Evolutionary conservation across 2,329 filamentous ascomycete genomes (phyloP), one percentile per base, ranked within the genome.

Genomic region (Ophiosphaerella herpotricha): DNA sequence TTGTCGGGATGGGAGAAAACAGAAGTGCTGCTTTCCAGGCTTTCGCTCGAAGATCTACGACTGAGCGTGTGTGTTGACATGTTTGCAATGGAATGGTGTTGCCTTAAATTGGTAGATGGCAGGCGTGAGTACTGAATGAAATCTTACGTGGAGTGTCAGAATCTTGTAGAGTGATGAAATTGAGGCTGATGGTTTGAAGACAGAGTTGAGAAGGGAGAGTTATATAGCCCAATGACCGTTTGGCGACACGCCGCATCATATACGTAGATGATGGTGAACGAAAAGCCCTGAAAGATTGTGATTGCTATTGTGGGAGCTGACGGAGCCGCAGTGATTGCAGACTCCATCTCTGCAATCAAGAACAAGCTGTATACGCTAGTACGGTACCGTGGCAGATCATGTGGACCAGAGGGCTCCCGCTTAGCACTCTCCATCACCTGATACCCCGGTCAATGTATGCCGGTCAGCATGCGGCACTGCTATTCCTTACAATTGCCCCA

Each of bases 41-140:
- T 70, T 39, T 69, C 67, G 16, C 56, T 52, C 7, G 70, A 73
- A 13, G 64, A 67, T 37, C 52, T 65, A 6, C 63, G 41, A 42
- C 66, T 73, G 18, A 70, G 53, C 24, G 48, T 56, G 16, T 56
- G 56, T 33, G 52, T 50, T 42, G 61, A 58, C 67, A 71, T 72
- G 52, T 24, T 56, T 51, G 43, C 16, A 41, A 13, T 38, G 4
- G 34, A 40, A 13, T 38, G 5, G 34, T 37, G 12, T 33, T 34
- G 47, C 13, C 33, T 35, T 35, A 12, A 12, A 18, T 35, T n/a
- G 9, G 16, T 14, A 11, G 33, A 9, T 35, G 16, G 13, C 18
- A 35, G 4, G 7, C 7, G 2, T 23, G 18, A 24, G 9, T 33
- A 16, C 14, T 36, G 34, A 16, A 36, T 36, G 14, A 36, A 2